phyloP scores from a whole-genome alignment of 164 flowering plant species.

The Nelumbo lutea region DNA sequence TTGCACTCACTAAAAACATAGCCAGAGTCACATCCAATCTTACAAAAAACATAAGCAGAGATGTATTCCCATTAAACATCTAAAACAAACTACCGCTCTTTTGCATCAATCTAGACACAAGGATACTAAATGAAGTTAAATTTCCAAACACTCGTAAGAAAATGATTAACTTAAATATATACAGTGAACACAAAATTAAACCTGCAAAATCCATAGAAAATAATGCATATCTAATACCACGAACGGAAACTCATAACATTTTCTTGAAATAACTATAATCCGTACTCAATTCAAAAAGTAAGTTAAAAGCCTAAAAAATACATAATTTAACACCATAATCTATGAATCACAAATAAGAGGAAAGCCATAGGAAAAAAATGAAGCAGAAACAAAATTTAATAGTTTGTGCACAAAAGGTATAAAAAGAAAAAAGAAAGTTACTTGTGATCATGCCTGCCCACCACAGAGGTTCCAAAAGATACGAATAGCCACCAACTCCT shows the following conservation, averaged over 20 bases:
- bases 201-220: not conserved
- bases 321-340: not conserved
- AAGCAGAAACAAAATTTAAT: not conserved
- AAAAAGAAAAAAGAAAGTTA: constrained; percentile 15
- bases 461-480: constrained; percentile 86
- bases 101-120: not conserved
- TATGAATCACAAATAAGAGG: not conserved
- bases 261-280: constrained; percentile 2
- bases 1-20: not conserved
- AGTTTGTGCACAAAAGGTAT: not conserved
- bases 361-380: no score
- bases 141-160: not conserved
- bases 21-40: no score
- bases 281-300: not conserved
- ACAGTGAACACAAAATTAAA: not conserved
- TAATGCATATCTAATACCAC: not conserved
- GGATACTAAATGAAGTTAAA: not conserved
- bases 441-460: constrained; percentile 85
- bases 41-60: not conserved
- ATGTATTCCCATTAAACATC: not conserved
- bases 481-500: constrained; percentile 77
- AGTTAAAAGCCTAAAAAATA: not conserved
- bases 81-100: not conserved
- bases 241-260: not conserved
- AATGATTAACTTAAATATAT: not conserved